Conservation (phyloP, 2,329 filamentous ascomycete genomes). For the Alternaria sp. region DNA sequence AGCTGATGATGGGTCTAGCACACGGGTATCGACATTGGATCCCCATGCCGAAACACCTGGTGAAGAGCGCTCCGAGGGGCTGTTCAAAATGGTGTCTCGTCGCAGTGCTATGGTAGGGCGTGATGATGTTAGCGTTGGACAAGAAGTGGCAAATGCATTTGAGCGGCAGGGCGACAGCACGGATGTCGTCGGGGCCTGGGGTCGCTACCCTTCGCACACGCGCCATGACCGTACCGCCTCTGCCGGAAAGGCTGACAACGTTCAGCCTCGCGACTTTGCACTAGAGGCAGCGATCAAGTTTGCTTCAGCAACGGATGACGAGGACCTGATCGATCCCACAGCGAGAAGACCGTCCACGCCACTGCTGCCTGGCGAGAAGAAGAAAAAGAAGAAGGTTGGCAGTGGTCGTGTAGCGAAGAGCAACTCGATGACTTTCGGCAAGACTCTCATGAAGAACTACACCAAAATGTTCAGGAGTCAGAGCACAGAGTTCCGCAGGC, state of each 20-base stretch:
- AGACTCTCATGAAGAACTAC: slow-evolving; percentile 53
- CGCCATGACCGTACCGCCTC: slow-evolving; percentile 50
- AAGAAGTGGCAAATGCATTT: slow-evolving; percentile 27
- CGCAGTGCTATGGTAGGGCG: slow-evolving; percentile 29
- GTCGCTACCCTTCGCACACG: slow-evolving; percentile 55
- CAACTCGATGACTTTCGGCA: slow-evolving; percentile 51
- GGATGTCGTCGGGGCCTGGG: slow-evolving; percentile 51
- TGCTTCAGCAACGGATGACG: slow-evolving; percentile 26
- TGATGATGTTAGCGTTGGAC: slow-evolving; percentile 5
- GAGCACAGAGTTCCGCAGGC: slow-evolving; percentile 46
- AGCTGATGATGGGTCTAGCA: slow-evolving; percentile 6
- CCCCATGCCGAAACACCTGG: slow-evolving; percentile 2
- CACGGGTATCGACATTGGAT: slow-evolving; percentile 15
- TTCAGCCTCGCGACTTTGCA: slow-evolving; percentile 54
- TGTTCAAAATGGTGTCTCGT: slow-evolving; percentile 5
- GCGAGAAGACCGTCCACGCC: slow-evolving; percentile 27
- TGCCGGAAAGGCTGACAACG: slow-evolving; percentile 48
- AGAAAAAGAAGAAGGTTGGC: slow-evolving; percentile 63
- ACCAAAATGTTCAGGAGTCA: slow-evolving; percentile 51
- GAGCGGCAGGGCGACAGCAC: slow-evolving; percentile 35
- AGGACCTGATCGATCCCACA: slow-evolving; percentile 36
- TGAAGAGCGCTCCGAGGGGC: not conserved
- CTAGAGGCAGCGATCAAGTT: slow-evolving; percentile 41
- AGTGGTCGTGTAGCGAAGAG: slow-evolving; percentile 71
- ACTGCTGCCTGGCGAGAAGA: slow-evolving; percentile 34